Evolutionary conservation across 2,329 filamentous ascomycete species (phyloP), one percentile per base, ranked within the genome.

Genomic region (Fusarium nurragi): DNA sequence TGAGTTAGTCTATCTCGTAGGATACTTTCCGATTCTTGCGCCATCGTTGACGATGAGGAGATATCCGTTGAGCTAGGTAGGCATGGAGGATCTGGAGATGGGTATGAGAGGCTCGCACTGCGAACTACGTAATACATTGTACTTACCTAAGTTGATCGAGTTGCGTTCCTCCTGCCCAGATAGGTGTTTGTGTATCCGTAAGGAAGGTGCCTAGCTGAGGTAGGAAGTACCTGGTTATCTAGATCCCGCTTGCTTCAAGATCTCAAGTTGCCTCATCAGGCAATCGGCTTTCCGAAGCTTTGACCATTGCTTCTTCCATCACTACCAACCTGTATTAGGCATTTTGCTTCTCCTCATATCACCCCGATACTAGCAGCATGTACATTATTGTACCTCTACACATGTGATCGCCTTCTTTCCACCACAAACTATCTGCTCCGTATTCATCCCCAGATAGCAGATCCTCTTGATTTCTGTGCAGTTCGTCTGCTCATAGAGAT

Each of bases 211-310:
- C 26, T 36, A 23, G 14, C 18, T 16, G 11, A 51, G 21, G 38
- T 23, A 51, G 26, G 25, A 6, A 12, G 25, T 58, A 58, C 23
- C 23, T 26, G n/a, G n/a, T 30, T 14, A 48, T 58, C 53, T 60
- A 66, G 63, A 66, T 66, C 63, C 59, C 64, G 46, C 49, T 46
- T 36, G 44, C 54, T 57, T 52, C 59, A 54, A 67, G 64, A 66
- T 66, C 54, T 58, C 49, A 44, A 60, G 38, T 64, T 67, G 45
- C 64, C 53, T 67, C 58, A 64, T 66, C 45, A 54, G 64, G 63
- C 30, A 67, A 64, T 21, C 19, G 18, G 22, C 19, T 22, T 22
- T 44, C 30, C 18, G n/a, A 58, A 63, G 58, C 51, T 64, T 64
- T 60, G 54, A 45, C 60, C 60, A 60, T 54, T 44, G 37, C 58